Evolutionary conservation across 1,284 basidiomycete species (phyloP).

Genomic region (Papiliotrema fonsecae): DNA sequence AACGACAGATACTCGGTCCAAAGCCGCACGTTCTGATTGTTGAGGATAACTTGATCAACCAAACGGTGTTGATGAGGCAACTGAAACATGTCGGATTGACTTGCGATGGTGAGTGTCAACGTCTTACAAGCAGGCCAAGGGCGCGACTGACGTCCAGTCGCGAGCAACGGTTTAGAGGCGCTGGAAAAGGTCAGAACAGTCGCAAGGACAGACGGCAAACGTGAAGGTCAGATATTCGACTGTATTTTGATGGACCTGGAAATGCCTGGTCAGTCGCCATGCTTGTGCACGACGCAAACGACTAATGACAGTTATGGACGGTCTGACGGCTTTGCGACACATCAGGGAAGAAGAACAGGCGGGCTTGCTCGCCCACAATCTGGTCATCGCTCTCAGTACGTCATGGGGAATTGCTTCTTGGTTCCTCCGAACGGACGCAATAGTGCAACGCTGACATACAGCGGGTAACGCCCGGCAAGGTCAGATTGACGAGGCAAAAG

Average conservation of each 20-base stretch:
- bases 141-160: slow-evolving; percentile 20
- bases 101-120: slow-evolving; percentile 21
- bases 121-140: not conserved
- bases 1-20: slow-evolving; percentile 2
- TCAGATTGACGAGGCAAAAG: slow-evolving; percentile 33
- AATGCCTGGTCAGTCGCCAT: slow-evolving; percentile 33
- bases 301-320: slow-evolving; percentile 39
- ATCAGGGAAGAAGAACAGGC: slow-evolving; percentile 35
- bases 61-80: slow-evolving; percentile 37
- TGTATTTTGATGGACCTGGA: slow-evolving; percentile 46
- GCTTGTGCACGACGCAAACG: not conserved
- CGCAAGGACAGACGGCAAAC: slow-evolving; percentile 10
- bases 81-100: slow-evolving; percentile 28
- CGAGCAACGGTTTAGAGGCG: slow-evolving; percentile 48
- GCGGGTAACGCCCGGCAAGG: slow-evolving; percentile 38
- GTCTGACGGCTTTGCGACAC: slow-evolving; percentile 35
- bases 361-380: slow-evolving; percentile 20
- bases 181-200: slow-evolving; percentile 42
- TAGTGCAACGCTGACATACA: not conserved
- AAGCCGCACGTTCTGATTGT: slow-evolving; percentile 34
- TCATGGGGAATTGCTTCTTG: too few relatives aligned
- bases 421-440: not conserved
- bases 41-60: slow-evolving; percentile 49
- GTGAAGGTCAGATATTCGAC: slow-evolving; percentile 29
- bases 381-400: slow-evolving; percentile 43